Percentiles rank a stretch among this genome's conserved stretches.
Evolutionary conservation across 345 rosid genomes (phyloP).

Genomic region (Salix purpurea): DNA sequence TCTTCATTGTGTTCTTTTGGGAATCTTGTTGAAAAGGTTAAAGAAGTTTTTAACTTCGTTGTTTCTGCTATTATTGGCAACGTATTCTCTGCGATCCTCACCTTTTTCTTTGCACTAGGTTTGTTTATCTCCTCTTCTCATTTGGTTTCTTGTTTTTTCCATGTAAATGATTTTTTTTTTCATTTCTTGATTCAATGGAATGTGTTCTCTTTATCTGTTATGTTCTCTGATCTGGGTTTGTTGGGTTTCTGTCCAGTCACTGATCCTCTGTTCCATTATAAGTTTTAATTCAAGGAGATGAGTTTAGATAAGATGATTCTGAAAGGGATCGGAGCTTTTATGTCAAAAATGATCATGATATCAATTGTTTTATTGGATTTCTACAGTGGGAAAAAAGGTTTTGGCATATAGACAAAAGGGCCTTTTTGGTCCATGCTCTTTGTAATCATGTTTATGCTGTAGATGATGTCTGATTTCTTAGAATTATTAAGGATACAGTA

Average conservation of each 20-base stretch:
- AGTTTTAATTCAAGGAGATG: background rate
- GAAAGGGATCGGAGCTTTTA: background rate
- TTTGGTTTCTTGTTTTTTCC: background rate
- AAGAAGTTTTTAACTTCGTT: conserved; percentile 57
- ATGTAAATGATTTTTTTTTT: background rate
- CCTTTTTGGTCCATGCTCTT: background rate
- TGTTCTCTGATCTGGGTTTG: conserved; percentile 5
- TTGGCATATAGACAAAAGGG: background rate
- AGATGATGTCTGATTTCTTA: background rate
- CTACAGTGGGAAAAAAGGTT: background rate
- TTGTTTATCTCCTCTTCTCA: conserved; percentile 11
- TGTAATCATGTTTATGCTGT: background rate
- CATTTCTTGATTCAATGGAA: background rate
- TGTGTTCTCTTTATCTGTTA: conserved; percentile 18
- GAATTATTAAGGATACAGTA: background rate
- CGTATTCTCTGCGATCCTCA: conserved; percentile 85
- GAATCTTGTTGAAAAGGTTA: conserved; percentile 54
- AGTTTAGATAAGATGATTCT: background rate
- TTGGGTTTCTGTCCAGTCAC: background rate
- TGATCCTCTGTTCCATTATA: background rate
- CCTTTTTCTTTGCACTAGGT: conserved; percentile 97
- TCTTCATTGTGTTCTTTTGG: conserved; percentile 41
- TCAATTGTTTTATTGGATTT: background rate
- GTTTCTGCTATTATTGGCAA: conserved; percentile 75
- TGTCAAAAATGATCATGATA: background rate